Base-by-base conservation (phyloP, 2,329 filamentous ascomycete genomes). In the Pseudocercospora eumusae region DNA sequence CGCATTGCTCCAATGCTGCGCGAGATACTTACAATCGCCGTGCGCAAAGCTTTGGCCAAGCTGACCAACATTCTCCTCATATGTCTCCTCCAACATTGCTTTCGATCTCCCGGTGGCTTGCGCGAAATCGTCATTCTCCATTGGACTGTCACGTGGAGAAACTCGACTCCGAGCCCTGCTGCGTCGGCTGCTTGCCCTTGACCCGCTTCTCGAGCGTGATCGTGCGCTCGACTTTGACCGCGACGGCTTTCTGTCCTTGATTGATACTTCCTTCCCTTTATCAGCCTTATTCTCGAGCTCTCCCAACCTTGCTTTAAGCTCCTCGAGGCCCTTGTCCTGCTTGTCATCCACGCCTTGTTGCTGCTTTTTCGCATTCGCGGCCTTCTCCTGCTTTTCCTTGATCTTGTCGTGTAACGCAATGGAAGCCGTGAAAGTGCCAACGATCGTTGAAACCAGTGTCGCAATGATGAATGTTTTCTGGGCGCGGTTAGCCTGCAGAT, bases 381-480 rank as follows among this genome's bases (percentile, higher is more conserved):
- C 52, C 59, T 73, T 75, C 28, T 75, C 71, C 33, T 72, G 67
- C 54, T 65, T 65, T 54, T 71, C 69, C 42, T 67, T 64, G 8
- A 79, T 70, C 28, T 76, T 75, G 60, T 80, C 77, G 66, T 76
- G 76, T 18, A 80, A 70, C n/a, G 75, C 75, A 68, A 78, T 75
- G 31, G 75, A 76, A n/a, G 77, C 75, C 2, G 76, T 77, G 65
- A 80, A 79, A 15, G 77, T 79, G 49, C 77, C 77, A 57, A 80
- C 73, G 13, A 80, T 71, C n/a, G 78, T 80, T 1, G 75, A 77
- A 27, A 77, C 76, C 11, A 80, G 67, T 13, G 77, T 80, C 18
- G 78, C 78, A 60, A 79, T 73, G 36, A 80, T 79, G 72, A 79
- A 80, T 21, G 75, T 77, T 77, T 79, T 78, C 66, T 68, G 28